A percentile compares a stretch with the other conserved stretches of the same genome.
These are phyloP conservation scores for Scopulariopsis brevicaulis DNA, from an alignment of 2,329 filamentous ascomycete genomes.

Conservation along the genomic window DNA sequence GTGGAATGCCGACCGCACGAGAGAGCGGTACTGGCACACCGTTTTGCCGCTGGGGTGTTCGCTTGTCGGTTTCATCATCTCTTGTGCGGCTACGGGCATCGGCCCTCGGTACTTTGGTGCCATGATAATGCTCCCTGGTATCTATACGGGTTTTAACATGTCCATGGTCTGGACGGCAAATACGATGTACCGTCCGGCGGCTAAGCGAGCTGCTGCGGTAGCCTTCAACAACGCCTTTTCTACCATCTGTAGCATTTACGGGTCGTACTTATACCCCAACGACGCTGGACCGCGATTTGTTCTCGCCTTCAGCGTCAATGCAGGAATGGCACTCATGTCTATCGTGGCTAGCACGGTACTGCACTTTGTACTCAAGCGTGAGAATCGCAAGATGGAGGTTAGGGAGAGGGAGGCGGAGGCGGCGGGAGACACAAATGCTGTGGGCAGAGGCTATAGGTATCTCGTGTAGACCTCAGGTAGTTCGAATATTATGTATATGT, in stretches of 20 bases:
- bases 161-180: conserved; percentile 48
- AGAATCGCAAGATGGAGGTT: conserved; percentile 11
- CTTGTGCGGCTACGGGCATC: conserved; percentile 42
- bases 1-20: conserved; percentile 42
- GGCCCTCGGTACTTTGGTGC: conserved; percentile 48
- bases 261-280: conserved; percentile 13
- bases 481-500: neutral
- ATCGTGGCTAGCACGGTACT: conserved; percentile 11
- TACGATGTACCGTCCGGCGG: conserved; percentile 44
- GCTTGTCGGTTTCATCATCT: conserved; percentile 46
- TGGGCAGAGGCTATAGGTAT: conserved; percentile 54
- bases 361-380: conserved; percentile 10
- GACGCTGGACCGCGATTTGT: conserved; percentile 12
- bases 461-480: conserved; percentile 28
- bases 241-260: conserved; percentile 13
- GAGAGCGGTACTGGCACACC: conserved; percentile 48
- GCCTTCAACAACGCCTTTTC: conserved; percentile 13
- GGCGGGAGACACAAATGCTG: conserved; percentile 40
- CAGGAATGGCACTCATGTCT: conserved; percentile 12
- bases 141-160: conserved; percentile 47
- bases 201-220: conserved; percentile 41
- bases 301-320: conserved; percentile 14
- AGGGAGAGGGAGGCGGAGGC: conserved; percentile 9
- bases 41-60: conserved; percentile 36
- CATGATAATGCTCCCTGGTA: conserved; percentile 41